A percentile compares a stretch with the other conserved stretches of the same genome.
These are phyloP conservation scores for Vitis hybrid DNA, from an alignment of 177 flowering plant genomes.

Conservation along the genomic window DNA sequence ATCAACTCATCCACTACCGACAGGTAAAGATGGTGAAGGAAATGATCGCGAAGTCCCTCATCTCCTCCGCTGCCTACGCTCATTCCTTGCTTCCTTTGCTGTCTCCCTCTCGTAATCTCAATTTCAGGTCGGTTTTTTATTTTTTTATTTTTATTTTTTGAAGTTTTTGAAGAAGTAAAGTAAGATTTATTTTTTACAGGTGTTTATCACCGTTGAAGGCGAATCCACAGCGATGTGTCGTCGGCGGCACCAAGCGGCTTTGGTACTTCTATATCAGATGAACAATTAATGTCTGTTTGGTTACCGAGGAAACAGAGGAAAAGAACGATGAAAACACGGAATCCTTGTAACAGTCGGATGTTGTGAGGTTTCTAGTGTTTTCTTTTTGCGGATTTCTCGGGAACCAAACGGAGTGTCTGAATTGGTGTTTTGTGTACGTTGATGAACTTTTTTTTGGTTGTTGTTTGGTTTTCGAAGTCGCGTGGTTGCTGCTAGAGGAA, in stretches of 20 bases:
- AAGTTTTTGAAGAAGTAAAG: no score
- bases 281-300: not conserved
- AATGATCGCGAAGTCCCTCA: no score
- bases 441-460: no score
- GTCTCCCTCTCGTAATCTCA: not conserved
- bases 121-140: conserved; percentile 2
- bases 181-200: conserved; percentile 2
- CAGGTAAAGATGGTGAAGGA: no score
- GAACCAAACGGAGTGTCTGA: not conserved
- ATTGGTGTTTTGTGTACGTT: not conserved
- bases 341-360: not conserved
- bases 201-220: conserved; percentile 6
- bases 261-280: no score
- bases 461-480: conserved; percentile 18
- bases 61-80: not conserved
- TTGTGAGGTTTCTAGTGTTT: not conserved
- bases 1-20: not conserved
- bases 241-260: not conserved
- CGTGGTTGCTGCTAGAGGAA: conserved; percentile 32
- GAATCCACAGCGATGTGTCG: not conserved
- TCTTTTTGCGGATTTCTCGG: not conserved
- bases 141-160: not conserved
- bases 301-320: not conserved
- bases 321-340: not conserved
- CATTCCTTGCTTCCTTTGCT: not conserved